Conservation (phyloP, 2,329 filamentous ascomycete genomes). For the Orbilia brochopaga region DNA sequence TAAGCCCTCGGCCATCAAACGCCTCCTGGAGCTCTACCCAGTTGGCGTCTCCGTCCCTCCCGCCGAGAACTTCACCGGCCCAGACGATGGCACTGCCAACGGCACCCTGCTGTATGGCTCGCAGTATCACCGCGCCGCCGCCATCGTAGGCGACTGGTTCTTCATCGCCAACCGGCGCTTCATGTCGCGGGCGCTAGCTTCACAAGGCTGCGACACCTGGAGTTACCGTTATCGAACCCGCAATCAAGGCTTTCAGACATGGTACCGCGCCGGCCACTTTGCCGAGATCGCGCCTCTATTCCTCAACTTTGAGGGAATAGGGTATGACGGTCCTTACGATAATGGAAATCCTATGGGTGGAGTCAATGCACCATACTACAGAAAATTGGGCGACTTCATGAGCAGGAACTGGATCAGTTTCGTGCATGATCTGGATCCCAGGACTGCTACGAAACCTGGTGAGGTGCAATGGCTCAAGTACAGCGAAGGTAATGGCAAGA, state of each 20-base stretch:
- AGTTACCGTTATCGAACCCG: constrained; percentile 69
- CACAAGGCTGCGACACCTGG: constrained; percentile 63
- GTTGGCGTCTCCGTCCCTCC: constrained; percentile 27
- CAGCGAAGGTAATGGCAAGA: constrained; percentile 52
- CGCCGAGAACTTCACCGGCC: constrained; percentile 24
- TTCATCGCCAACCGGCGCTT: constrained; percentile 66
- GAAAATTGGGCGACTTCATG: constrained; percentile 24
- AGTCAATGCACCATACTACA: constrained; percentile 53
- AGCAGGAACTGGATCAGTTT: constrained; percentile 35
- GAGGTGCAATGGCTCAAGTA: constrained; percentile 56
- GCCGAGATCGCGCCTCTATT: constrained; percentile 59
- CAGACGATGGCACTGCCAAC: constrained; percentile 55
- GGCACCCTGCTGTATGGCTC: constrained; percentile 57
- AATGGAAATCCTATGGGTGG: constrained; percentile 34
- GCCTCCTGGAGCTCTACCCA: constrained; percentile 22
- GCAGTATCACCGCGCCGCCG: constrained; percentile 64
- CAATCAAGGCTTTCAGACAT: constrained; percentile 59
- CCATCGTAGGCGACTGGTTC: constrained; percentile 64
- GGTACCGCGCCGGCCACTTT: constrained; percentile 64
- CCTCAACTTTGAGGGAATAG: constrained; percentile 55
- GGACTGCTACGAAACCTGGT: constrained; percentile 3
- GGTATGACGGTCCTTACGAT: constrained; percentile 31
- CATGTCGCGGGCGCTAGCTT: constrained; percentile 63
- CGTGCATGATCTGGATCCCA: constrained; percentile 22
- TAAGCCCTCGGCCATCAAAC: constrained; percentile 15